phyloP scores from a whole-genome alignment of 192 early-diverging fungal genomes.

The Chytriomyces sp. region DNA sequence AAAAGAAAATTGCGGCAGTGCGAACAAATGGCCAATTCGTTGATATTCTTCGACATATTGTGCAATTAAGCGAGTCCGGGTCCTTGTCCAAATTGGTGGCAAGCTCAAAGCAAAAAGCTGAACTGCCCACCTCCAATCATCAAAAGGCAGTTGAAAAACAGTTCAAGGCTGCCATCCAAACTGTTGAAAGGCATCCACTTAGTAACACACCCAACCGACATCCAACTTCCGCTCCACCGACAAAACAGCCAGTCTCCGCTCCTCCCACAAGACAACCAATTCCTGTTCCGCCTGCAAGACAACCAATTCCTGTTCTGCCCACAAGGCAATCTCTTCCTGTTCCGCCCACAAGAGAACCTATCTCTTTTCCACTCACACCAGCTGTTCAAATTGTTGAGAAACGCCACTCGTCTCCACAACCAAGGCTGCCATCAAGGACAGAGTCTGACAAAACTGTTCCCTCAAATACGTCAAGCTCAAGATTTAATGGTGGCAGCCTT shows the following conservation, averaged over 20 bases:
- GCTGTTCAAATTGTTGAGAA: too few relatives aligned
- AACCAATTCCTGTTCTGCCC: too few relatives aligned
- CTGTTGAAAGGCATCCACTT: too few relatives aligned
- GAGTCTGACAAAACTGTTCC: not conserved
- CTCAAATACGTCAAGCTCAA: not conserved
- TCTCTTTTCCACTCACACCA: too few relatives aligned
- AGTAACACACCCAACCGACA: too few relatives aligned
- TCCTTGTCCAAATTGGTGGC: not conserved
- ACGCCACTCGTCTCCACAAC: not conserved
- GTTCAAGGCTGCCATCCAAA: not conserved
- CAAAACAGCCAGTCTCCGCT: too few relatives aligned
- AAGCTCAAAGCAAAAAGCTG: not conserved
- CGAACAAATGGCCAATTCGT: conserved; percentile 13
- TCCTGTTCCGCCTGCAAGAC: too few relatives aligned
- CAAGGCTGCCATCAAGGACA: not conserved
- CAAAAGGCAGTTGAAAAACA: not conserved
- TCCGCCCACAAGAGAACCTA: too few relatives aligned
- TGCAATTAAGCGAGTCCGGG: not conserved
- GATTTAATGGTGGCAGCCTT: not conserved
- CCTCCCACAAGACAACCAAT: too few relatives aligned
- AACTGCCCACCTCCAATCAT: not conserved
- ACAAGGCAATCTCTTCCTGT: too few relatives aligned
- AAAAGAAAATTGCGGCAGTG: not conserved
- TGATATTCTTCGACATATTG: not conserved
- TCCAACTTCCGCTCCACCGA: too few relatives aligned